phyloP scores from a whole-genome alignment of 1,284 basidiomycete genomes.

The Malassezia globosa region DNA sequence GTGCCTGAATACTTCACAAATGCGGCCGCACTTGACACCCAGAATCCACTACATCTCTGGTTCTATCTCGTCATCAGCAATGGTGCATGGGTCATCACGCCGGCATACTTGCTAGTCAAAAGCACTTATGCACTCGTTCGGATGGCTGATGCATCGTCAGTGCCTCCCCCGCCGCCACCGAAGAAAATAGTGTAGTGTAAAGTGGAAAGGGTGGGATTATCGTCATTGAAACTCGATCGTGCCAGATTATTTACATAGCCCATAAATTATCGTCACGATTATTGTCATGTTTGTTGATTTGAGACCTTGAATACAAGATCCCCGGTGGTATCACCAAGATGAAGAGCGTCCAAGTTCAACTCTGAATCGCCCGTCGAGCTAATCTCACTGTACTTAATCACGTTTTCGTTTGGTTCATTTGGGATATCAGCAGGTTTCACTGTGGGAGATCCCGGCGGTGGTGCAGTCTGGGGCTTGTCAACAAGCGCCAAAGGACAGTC shows the following conservation, averaged over 20 bases:
- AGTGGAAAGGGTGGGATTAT: too few relatives aligned
- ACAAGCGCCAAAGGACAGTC: not conserved
- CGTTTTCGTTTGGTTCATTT: not conserved
- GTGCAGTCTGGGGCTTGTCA: conserved; percentile 16
- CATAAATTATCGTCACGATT: too few relatives aligned
- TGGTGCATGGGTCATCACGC: conserved; percentile 11
- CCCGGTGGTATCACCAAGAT: too few relatives aligned
- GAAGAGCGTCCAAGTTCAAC: too few relatives aligned
- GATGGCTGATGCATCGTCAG: not conserved
- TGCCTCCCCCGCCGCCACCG: not conserved
- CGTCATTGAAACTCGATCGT: too few relatives aligned
- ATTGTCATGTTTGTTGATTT: not conserved
- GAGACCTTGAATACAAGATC: too few relatives aligned
- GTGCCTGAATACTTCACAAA: conserved; percentile 36
- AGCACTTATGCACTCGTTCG: not conserved
- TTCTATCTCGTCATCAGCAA: conserved; percentile 11
- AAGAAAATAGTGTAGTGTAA: not conserved
- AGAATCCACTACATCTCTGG: conserved; percentile 7
- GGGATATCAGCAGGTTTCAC: not conserved
- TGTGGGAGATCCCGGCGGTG: conserved; percentile 10
- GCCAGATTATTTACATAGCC: too few relatives aligned
- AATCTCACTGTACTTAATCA: not conserved
- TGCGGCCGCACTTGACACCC: conserved; percentile 8
- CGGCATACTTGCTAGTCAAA: not conserved
- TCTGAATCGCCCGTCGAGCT: too few relatives aligned